Evolutionary conservation across 2,329 filamentous ascomycete species (phyloP).

Genomic region (Cladophialophora yegresii): DNA sequence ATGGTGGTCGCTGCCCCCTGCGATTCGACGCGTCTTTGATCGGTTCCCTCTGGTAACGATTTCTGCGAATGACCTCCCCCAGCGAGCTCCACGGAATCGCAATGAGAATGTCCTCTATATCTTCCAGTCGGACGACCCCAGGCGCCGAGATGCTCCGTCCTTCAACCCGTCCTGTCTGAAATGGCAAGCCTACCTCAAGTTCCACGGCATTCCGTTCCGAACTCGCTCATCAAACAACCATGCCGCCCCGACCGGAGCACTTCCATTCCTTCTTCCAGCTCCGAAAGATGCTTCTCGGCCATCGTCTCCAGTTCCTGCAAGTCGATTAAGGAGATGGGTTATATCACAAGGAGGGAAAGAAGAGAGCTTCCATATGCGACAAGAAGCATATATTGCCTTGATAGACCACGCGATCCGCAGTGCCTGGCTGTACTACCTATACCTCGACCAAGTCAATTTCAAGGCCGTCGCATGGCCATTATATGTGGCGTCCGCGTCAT

Average conservation of each 20-base stretch:
- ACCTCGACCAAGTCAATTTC: constrained; percentile 70
- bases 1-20: constrained; percentile 57
- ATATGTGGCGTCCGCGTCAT: constrained; percentile 67
- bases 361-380: constrained; percentile 57
- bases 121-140: constrained; percentile 67
- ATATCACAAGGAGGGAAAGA: constrained; percentile 43
- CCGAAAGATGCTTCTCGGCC: constrained; percentile 34
- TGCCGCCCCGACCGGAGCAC: constrained; percentile 81
- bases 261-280: constrained; percentile 78
- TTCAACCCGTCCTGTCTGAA: constrained; percentile 93
- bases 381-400: constrained; percentile 76
- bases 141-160: constrained; percentile 64
- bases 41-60: constrained; percentile 77
- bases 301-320: constrained; percentile 58
- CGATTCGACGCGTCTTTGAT: constrained; percentile 81
- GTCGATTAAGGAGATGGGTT: constrained; percentile 70
- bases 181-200: constrained; percentile 91
- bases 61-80: constrained; percentile 71
- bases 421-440: constrained; percentile 86
- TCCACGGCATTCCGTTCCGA: constrained; percentile 68
- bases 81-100: constrained; percentile 54
- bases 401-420: constrained; percentile 75
- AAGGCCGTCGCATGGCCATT: constrained; percentile 65
- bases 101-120: constrained; percentile 68
- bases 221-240: constrained; percentile 81